Percentiles rank a stretch among this genome's conserved stretches.
Conservation (phyloP, 2,329 filamentous ascomycete species). For the Ceratocystis alfenasii region DNA sequence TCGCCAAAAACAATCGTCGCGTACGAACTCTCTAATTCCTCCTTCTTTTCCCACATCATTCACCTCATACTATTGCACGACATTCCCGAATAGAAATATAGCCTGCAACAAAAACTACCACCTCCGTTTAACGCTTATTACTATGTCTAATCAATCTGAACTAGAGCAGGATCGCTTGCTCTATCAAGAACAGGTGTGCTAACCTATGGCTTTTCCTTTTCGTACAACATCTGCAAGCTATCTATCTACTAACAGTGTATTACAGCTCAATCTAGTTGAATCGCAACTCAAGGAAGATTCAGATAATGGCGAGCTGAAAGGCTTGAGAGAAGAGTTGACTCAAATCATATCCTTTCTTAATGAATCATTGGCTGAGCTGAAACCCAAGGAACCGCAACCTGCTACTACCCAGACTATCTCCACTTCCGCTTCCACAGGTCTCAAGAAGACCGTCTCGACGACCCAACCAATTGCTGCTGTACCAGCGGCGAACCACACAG, state of each 20-base stretch:
- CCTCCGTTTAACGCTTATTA: background rate
- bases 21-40: background rate
- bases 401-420: constrained; percentile 35
- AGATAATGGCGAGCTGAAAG: constrained; percentile 64
- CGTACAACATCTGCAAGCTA: constrained; percentile 22
- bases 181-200: constrained; percentile 45
- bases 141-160: constrained; percentile 24
- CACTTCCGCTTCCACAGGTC: constrained; percentile 38
- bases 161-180: constrained; percentile 43
- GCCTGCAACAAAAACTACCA: background rate
- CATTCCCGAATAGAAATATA: background rate
- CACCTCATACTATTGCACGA: background rate
- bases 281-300: constrained; percentile 68
- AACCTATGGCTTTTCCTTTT: background rate
- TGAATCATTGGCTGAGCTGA: constrained; percentile 69
- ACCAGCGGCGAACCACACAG: constrained; percentile 27
- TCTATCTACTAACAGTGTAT: constrained; percentile 18
- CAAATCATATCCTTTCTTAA: constrained; percentile 68
- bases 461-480: background rate
- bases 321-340: constrained; percentile 69
- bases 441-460: constrained; percentile 8
- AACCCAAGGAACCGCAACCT: constrained; percentile 38
- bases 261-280: constrained; percentile 64
- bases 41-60: background rate
- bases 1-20: background rate